phyloP scores from a whole-genome alignment of 441 rosid genomes.

The Sinapis alba region DNA sequence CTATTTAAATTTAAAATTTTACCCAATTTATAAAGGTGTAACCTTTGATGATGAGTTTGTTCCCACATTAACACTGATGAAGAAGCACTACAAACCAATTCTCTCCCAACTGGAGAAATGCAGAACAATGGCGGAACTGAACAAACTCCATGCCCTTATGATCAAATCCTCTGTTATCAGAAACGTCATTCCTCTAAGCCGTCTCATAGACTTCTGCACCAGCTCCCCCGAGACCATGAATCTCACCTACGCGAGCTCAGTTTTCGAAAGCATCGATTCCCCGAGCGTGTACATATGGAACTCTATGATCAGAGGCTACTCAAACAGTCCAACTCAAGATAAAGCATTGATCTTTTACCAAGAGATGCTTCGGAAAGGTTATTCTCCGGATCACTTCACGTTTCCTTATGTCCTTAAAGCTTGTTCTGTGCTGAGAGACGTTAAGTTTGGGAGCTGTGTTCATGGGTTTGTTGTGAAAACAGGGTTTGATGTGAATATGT shows the following conservation, averaged over 20 bases:
- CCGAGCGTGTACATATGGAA: conserved; percentile 50
- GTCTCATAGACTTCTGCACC: conserved; percentile 39
- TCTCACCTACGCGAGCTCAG: conserved; percentile 39
- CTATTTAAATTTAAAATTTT: neutral
- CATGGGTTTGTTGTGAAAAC: conserved; percentile 40
- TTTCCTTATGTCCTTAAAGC: conserved; percentile 45
- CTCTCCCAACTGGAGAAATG: conserved; percentile 40
- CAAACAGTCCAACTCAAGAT: conserved; percentile 23
- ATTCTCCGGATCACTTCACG: conserved; percentile 39
- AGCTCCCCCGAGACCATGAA: conserved; percentile 10
- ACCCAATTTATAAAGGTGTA: neutral
- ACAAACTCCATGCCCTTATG: conserved; percentile 42
- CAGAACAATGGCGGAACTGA: conserved; percentile 36
- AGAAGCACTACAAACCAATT: conserved; percentile 36
- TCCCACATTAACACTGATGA: conserved; percentile 19
- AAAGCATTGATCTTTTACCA: conserved; percentile 34
- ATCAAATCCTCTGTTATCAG: conserved; percentile 42
- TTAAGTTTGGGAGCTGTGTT: conserved; percentile 32
- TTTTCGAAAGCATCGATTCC: conserved; percentile 32
- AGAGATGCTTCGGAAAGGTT: conserved; percentile 40
- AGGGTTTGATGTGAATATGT: conserved; percentile 44
- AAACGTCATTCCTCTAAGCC: conserved; percentile 43
- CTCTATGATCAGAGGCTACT: conserved; percentile 47
- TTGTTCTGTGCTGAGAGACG: conserved; percentile 29
- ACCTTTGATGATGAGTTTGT: neutral